These are phyloP conservation scores for Tulasnella sp. DNA, from an alignment of 768 basidiomycete genomes.

Conservation along the genomic window DNA sequence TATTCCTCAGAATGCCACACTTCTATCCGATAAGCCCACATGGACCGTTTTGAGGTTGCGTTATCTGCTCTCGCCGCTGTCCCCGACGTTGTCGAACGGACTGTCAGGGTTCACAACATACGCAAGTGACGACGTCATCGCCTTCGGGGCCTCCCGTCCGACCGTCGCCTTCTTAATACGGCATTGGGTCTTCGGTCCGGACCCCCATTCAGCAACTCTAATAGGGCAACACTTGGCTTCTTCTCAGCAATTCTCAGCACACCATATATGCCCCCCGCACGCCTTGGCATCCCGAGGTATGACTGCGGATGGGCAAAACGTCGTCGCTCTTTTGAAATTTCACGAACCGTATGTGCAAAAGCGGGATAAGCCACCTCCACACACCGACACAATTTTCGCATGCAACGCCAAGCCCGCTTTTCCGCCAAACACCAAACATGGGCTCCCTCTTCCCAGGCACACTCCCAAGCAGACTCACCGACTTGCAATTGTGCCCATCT, in stretches of 20 bases:
- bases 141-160: neutral
- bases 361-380: neutral
- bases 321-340: no score
- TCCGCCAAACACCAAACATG: neutral
- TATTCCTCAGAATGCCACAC: neutral
- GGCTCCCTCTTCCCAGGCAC: neutral
- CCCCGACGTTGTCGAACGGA: neutral
- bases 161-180: neutral
- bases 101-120: neutral
- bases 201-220: neutral
- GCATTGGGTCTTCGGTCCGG: neutral
- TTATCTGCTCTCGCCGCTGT: neutral
- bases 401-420: neutral
- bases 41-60: neutral
- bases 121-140: neutral
- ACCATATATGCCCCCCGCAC: neutral
- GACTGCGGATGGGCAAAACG: neutral
- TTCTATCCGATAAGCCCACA: neutral
- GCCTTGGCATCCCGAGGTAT: neutral
- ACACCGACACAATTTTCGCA: neutral
- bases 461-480: no score
- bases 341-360: no score
- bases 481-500: no score
- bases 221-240: neutral
- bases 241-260: no score